Conservation (phyloP, 163 green algal genomes). For the Chloroidium sp. region DNA sequence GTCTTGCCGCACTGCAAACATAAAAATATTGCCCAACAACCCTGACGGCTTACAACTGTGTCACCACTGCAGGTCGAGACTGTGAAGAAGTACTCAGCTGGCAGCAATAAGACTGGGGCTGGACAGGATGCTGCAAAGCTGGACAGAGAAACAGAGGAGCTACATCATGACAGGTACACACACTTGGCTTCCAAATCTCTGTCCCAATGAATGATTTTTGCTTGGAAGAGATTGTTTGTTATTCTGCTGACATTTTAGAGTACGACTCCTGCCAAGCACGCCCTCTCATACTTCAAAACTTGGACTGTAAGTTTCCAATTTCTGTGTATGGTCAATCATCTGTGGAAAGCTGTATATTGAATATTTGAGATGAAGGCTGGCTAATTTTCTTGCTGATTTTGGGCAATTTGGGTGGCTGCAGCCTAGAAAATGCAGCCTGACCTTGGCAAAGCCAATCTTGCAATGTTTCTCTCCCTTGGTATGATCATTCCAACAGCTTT, state of each 20-base stretch:
- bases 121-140: conserved; percentile 81
- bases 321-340: too few relatives aligned
- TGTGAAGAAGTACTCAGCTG: conserved; percentile 53
- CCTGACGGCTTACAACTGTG: background rate
- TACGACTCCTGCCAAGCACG: too few relatives aligned
- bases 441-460: too few relatives aligned
- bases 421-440: too few relatives aligned
- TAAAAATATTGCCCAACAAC: background rate
- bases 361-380: too few relatives aligned
- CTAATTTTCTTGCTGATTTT: too few relatives aligned
- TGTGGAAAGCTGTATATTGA: too few relatives aligned
- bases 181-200: background rate
- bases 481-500: background rate
- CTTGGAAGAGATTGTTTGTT: conserved; percentile 7
- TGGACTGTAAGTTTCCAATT: too few relatives aligned
- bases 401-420: too few relatives aligned
- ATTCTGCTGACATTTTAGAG: too few relatives aligned
- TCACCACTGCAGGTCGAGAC: conserved; percentile 39
- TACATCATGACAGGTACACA: conserved; percentile 41
- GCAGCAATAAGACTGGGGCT: conserved; percentile 38
- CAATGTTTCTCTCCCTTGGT: background rate
- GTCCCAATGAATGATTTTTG: background rate
- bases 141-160: conserved; percentile 94
- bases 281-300: too few relatives aligned
- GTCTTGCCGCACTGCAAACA: too few relatives aligned